Conservation (phyloP, 345 rosid species). For the Streptanthus diversifolius region DNA sequence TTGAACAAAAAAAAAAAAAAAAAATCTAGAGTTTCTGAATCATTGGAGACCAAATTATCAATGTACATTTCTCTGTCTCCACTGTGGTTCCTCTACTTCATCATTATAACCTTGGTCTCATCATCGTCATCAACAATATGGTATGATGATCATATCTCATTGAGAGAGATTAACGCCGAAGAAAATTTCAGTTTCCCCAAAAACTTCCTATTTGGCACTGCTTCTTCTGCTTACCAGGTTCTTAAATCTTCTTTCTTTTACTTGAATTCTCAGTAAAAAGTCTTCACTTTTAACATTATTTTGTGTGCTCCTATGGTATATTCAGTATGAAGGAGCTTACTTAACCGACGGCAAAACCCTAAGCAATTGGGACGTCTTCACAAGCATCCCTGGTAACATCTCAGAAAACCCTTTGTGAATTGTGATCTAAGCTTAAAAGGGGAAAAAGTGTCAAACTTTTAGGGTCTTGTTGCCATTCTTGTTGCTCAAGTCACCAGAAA, state of each 20-base stretch:
- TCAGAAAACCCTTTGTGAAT: background rate
- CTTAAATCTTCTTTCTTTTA: background rate
- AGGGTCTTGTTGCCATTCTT: conserved; percentile 2
- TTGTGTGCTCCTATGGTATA: background rate
- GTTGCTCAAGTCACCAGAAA: conserved; percentile 6
- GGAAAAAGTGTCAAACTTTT: background rate
- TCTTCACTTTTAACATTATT: background rate
- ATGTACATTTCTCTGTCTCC: background rate
- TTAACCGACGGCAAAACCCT: conserved; percentile 46
- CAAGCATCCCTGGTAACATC: conserved; percentile 40
- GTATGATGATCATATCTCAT: conserved; percentile 16
- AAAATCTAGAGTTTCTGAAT: background rate
- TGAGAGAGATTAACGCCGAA: background rate
- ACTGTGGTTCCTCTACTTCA: conserved; percentile 10
- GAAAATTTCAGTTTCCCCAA: conserved; percentile 31
- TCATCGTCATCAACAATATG: conserved; percentile 3
- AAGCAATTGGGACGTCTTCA: conserved; percentile 55
- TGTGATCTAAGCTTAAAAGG: background rate
- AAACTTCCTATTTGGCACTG: conserved; percentile 69
- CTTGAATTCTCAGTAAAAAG: background rate
- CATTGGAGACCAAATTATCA: conserved; percentile 1
- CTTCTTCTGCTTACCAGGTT: conserved; percentile 83
- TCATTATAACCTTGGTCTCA: conserved; percentile 15
- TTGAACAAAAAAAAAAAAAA: background rate
- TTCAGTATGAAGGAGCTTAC: conserved; percentile 54